Base-by-base conservation (phyloP, 1,284 basidiomycete species). In the Cerrena zonata region DNA sequence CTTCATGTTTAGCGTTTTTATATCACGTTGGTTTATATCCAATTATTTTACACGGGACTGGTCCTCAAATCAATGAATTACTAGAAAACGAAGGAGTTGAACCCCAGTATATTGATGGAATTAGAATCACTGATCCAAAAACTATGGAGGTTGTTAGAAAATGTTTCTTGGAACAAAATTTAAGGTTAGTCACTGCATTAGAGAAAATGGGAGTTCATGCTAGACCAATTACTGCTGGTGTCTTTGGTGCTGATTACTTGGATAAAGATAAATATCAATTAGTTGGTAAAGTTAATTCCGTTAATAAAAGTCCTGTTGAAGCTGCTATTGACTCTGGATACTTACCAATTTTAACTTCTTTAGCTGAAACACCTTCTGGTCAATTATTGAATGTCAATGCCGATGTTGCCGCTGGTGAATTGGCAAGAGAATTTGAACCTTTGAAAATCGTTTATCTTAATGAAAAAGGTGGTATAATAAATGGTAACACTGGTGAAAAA, bases 371-470 rank as follows among this genome's bases (percentile, higher is more conserved):
- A 26, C 77, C 84, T 39, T 90, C 94, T 38, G 94, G 94, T 19
- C 94, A 97, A 69, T 92, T 97, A 59, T 75, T 97, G 55, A 97
- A 97, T 64, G 94, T 97, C 67, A 97, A 97, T 66, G 94, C 94
- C 13, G 94, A 97, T 66, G 89, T 97, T 56, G 94, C 94, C 12
- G 94, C 94, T 2, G 94, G 93, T 45, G 94, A 97, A 69, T 81
- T 97, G 24, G 88, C 94, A 10, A 95, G 95, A 72, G 94, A 96
- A 63, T 78, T 97, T 41, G 94, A 97, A 69, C 94, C 94, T 18
- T 83, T 94, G 75, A 99, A 99, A 77, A 98, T 99, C 56, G 95
- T 99, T 49, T 98, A 94, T 74, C 72, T 99, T 64, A 97, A 97
- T 69, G 96, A 99, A 65, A 98, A 99, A 75, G 95, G 95, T 53